Conservation (phyloP, 768 basidiomycete species). For the Gyrodon lividus region DNA sequence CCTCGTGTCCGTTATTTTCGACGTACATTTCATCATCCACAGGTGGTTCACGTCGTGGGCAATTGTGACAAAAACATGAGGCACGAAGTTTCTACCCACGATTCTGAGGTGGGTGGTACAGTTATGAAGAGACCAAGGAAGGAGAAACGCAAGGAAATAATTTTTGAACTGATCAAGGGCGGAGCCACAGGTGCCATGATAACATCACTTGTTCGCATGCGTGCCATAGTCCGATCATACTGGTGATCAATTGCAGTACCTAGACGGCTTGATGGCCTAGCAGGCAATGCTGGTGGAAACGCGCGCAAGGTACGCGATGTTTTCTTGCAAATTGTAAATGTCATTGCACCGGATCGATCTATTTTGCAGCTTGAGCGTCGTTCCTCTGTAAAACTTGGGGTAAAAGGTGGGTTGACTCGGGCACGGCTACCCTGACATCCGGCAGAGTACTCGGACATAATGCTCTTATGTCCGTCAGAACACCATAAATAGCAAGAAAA, state of each 20-base stretch:
- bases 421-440: slow-evolving; percentile 21
- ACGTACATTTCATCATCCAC: not conserved
- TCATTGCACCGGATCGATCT: too few species aligned
- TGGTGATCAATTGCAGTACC: slow-evolving; percentile 10
- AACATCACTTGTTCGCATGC: slow-evolving; percentile 2
- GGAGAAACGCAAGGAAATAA: slow-evolving; percentile 2
- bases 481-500: slow-evolving; percentile 3
- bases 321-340: slow-evolving; percentile 9
- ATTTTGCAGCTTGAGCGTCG: slow-evolving; percentile 17
- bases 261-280: not conserved
- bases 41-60: not conserved
- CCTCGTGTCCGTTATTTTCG: slow-evolving; percentile 13
- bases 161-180: not conserved
- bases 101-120: not conserved
- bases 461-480: not conserved
- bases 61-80: slow-evolving; percentile 19
- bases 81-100: slow-evolving; percentile 8
- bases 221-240: not conserved
- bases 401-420: slow-evolving; percentile 10
- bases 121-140: too few species aligned
- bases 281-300: slow-evolving; percentile 19
- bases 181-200: not conserved
- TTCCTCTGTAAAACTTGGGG: not conserved
- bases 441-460: slow-evolving; percentile 1
- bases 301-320: slow-evolving; percentile 15